These are phyloP conservation scores for Malus hybrid DNA, from an alignment of 331 rosid species.

Conservation along the genomic window DNA sequence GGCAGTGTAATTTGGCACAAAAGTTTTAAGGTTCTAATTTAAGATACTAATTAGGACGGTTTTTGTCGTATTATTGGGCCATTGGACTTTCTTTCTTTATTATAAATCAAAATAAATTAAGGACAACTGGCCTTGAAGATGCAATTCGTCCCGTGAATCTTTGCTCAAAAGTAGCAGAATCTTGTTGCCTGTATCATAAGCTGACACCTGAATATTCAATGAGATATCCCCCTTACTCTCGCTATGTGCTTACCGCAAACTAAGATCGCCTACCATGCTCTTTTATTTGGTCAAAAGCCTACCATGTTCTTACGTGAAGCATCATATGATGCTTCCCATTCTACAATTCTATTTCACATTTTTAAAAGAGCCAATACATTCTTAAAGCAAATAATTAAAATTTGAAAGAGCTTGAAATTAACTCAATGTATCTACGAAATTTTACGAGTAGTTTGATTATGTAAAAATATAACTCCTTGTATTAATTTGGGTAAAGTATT, in stretches of 20 bases:
- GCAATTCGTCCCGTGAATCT: neutral
- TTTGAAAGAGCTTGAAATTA: too few relatives aligned
- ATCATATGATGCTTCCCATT: too few relatives aligned
- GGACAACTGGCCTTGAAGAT: neutral
- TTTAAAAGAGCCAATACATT: too few relatives aligned
- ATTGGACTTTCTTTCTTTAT: neutral
- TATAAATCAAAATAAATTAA: neutral
- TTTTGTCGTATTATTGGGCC: neutral
- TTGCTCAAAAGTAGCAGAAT: neutral
- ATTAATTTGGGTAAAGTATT: too few relatives aligned
- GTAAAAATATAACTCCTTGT: too few relatives aligned
- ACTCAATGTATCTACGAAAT: too few relatives aligned
- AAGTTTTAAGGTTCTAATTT: too few relatives aligned
- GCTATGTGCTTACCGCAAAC: neutral
- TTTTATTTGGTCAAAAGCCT: neutral
- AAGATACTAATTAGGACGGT: neutral
- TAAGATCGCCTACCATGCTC: neutral
- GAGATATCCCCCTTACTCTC: neutral
- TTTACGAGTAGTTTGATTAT: too few relatives aligned
- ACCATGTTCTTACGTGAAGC: too few relatives aligned
- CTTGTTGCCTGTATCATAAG: neutral
- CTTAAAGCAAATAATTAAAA: too few relatives aligned
- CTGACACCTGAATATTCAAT: neutral
- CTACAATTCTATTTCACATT: too few relatives aligned
- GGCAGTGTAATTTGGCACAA: neutral